These are phyloP conservation scores for Ogataea naganishii DNA, from an alignment of 805 yeast genomes.

Conservation along the genomic window DNA sequence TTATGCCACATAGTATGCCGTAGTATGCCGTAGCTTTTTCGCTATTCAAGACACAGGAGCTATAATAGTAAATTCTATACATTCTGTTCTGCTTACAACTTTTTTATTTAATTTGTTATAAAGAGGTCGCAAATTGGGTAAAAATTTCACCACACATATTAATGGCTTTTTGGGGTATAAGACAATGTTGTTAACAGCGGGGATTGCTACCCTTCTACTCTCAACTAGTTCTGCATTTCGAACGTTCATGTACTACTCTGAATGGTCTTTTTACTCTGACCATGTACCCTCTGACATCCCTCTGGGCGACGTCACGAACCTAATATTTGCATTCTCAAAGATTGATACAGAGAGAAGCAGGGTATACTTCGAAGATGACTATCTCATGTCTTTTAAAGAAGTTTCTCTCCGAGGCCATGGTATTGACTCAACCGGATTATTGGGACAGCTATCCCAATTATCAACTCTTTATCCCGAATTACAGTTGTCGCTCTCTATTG, in stretches of 20 bases:
- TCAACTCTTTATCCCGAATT: slow-evolving; percentile 25
- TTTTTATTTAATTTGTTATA: too few species aligned
- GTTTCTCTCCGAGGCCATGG: slow-evolving; percentile 2
- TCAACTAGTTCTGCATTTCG: too few species aligned
- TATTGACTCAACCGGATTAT: slow-evolving; percentile 13
- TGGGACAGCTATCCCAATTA: slow-evolving; percentile 22
- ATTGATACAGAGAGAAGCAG: slow-evolving; percentile 30
- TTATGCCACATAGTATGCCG: too few species aligned
- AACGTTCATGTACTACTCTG: slow-evolving; percentile 42
- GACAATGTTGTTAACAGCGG: too few species aligned
- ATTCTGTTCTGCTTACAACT: too few species aligned
- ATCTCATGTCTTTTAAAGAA: neutral
- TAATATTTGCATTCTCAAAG: slow-evolving; percentile 71
- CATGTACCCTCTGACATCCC: slow-evolving; percentile 61
- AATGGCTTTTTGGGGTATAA: too few species aligned
- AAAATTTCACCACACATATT: too few species aligned
- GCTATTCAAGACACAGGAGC: too few species aligned
- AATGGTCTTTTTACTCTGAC: slow-evolving; percentile 63
- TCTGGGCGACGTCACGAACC: slow-evolving; percentile 44
- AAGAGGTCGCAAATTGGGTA: too few species aligned
- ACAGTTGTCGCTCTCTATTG: slow-evolving; percentile 65
- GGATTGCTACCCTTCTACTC: too few species aligned
- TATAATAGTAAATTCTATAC: too few species aligned
- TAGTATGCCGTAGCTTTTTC: too few species aligned
- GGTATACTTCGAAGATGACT: neutral